Evolutionary conservation across 2,329 filamentous ascomycete genomes (phyloP).

Genomic region (Colletotrichum sp.): DNA sequence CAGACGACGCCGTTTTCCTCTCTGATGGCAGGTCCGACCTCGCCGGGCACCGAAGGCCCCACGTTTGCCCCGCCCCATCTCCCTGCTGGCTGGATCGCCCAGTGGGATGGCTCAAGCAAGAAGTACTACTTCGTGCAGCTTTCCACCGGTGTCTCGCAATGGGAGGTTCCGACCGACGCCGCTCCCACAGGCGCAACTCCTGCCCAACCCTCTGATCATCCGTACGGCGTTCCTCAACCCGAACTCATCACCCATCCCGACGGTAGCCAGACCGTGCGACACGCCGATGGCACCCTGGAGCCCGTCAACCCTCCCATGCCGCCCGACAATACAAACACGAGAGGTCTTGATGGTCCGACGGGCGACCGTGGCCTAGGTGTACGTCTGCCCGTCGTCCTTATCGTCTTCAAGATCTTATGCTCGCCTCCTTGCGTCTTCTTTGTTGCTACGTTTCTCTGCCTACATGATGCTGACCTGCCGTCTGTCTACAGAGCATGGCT

Average conservation of each 20-base stretch:
- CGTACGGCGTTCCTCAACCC: constrained; percentile 63
- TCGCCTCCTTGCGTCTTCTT: background rate
- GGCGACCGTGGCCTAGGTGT: constrained; percentile 71
- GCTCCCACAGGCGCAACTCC: constrained; percentile 67
- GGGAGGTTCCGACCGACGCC: constrained; percentile 73
- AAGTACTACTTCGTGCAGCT: constrained; percentile 78
- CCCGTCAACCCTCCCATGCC: constrained; percentile 58
- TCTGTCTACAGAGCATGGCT: constrained; percentile 56
- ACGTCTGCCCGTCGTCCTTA: constrained; percentile 38
- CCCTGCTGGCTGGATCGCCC: constrained; percentile 71
- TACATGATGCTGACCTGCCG: background rate
- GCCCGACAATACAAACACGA: constrained; percentile 49
- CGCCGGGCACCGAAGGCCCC: constrained; percentile 63
- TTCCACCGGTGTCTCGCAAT: constrained; percentile 73
- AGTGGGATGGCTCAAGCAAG: constrained; percentile 68
- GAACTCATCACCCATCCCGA: constrained; percentile 68
- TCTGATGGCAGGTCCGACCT: constrained; percentile 61
- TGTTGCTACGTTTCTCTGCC: background rate
- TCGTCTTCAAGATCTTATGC: constrained; percentile 11
- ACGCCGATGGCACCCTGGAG: constrained; percentile 66
- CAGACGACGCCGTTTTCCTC: background rate
- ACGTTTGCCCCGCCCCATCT: constrained; percentile 65
- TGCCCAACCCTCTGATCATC: constrained; percentile 60
- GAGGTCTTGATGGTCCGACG: constrained; percentile 55
- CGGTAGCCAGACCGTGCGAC: constrained; percentile 65